A percentile compares a stretch with the other conserved stretches of the same genome.
phyloP scores from a whole-genome alignment of 345 rosid species.

The Linum trigynum region DNA sequence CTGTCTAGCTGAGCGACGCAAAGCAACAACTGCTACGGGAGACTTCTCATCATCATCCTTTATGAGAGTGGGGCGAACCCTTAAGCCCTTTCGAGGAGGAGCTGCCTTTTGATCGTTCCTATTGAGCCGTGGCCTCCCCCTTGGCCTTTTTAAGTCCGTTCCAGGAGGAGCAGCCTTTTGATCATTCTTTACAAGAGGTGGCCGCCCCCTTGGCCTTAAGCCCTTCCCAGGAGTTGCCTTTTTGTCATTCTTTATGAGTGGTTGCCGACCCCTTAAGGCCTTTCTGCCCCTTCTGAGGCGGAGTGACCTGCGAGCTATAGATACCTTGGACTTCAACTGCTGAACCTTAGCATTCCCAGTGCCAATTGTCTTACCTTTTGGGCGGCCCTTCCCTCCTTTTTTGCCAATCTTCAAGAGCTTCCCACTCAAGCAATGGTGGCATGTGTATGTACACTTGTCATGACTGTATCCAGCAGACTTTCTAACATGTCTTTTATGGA shows the following conservation, averaged over 20 bases:
- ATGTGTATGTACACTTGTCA: conserved; percentile 38
- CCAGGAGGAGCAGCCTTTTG: conserved; percentile 11
- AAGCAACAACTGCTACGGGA: conserved; percentile 36
- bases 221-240: conserved; percentile 19
- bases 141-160: conserved; percentile 16
- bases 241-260: conserved; percentile 32
- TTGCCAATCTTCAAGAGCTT: conserved; percentile 25
- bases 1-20: conserved; percentile 81
- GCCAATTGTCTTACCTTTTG: conserved; percentile 41
- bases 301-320: conserved; percentile 23
- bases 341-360: conserved; percentile 30
- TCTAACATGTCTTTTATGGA: conserved; percentile 69
- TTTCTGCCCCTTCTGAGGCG: conserved; percentile 18
- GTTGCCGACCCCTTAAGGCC: conserved; percentile 7
- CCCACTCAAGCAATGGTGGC: conserved; percentile 53
- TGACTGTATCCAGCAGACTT: conserved; percentile 41
- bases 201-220: conserved; percentile 1
- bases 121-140: background rate
- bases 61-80: conserved; percentile 12
- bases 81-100: conserved; percentile 27
- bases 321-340: conserved; percentile 26
- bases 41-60: conserved; percentile 27
- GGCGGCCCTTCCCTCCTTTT: conserved; percentile 24
- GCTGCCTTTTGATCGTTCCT: background rate
- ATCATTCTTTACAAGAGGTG: background rate